Conservation (phyloP, 768 basidiomycete genomes). For the Udeniomyces megalosporus region DNA sequence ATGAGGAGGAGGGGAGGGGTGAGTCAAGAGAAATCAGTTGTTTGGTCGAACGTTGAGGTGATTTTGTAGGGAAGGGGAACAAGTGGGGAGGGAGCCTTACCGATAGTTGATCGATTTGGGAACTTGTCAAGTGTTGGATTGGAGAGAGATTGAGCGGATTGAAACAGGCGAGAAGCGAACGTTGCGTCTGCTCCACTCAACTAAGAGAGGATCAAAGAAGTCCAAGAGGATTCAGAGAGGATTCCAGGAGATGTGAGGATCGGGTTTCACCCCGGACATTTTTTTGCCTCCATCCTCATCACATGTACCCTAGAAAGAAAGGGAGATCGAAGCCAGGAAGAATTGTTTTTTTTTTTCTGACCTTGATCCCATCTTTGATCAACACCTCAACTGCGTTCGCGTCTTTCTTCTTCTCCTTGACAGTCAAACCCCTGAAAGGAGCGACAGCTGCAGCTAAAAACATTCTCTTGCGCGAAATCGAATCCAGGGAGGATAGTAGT, state of each 20-base stretch:
- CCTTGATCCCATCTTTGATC: slow-evolving; percentile 68
- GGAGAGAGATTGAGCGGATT: slow-evolving; percentile 32
- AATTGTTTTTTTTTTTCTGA: slow-evolving; percentile 17
- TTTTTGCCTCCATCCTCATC: no score
- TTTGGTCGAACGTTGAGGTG: no score
- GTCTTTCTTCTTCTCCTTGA: slow-evolving; percentile 45
- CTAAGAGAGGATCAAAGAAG: slow-evolving; percentile 8
- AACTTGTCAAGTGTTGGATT: slow-evolving; percentile 23
- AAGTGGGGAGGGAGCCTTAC: slow-evolving; percentile 30
- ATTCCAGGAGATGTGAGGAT: no score
- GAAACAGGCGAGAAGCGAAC: slow-evolving; percentile 46
- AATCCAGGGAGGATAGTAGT: slow-evolving; percentile 36
- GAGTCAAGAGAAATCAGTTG: no score
- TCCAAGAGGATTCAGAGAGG: not conserved
- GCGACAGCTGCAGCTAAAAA: slow-evolving; percentile 63
- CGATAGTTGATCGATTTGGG: slow-evolving; percentile 43
- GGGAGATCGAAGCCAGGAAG: no score
- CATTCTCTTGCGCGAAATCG: slow-evolving; percentile 37
- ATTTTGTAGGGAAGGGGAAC: no score
- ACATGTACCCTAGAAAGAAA: no score
- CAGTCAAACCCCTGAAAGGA: slow-evolving; percentile 48
- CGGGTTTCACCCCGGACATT: no score
- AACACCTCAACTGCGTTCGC: slow-evolving; percentile 48
- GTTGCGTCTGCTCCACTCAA: slow-evolving; percentile 3
- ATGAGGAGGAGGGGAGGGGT: not conserved